These are phyloP conservation scores for Malus hybrid DNA, from an alignment of 331 rosid species.

Conservation along the genomic window DNA sequence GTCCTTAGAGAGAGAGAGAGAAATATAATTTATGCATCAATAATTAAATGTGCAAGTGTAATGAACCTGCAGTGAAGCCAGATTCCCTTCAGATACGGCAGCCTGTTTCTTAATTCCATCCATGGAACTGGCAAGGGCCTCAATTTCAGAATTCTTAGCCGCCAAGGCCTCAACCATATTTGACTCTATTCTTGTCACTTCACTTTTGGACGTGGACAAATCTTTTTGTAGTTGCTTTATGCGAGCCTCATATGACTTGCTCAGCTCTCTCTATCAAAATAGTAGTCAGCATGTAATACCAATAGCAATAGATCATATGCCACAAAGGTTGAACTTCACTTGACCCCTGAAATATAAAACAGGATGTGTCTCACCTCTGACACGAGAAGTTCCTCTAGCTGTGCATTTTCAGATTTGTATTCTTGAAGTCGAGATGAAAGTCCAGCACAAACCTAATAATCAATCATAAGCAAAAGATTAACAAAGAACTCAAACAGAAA, in stretches of 20 bases:
- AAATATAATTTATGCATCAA: not conserved
- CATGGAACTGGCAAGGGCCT: constrained; percentile 70
- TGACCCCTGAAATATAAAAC: constrained; percentile 11
- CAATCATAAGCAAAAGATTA: constrained; percentile 14
- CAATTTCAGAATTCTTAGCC: constrained; percentile 90
- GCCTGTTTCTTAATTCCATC: constrained; percentile 85
- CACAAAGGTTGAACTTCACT: not conserved
- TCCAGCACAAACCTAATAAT: constrained; percentile 90
- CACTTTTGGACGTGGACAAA: constrained; percentile 68
- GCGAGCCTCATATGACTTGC: constrained; percentile 80
- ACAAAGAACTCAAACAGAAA: constrained; percentile 15
- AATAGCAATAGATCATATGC: not conserved
- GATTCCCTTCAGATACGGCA: constrained; percentile 85
- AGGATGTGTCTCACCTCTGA: constrained; percentile 63
- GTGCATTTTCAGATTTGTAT: constrained; percentile 93
- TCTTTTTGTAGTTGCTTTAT: constrained; percentile 76
- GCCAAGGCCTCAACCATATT: constrained; percentile 88
- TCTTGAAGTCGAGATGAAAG: constrained; percentile 95
- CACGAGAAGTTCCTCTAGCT: constrained; percentile 91
- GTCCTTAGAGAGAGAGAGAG: no score
- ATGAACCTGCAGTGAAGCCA: constrained; percentile 83
- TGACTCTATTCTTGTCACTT: constrained; percentile 76
- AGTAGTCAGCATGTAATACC: constrained; percentile 11
- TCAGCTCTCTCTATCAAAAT: constrained; percentile 77
- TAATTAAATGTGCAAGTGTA: not conserved